Evolutionary conservation across 23 red algal genomes (phyloP), one percentile per base, ranked within the genome.

Genomic region (Chondrus crispus): DNA sequence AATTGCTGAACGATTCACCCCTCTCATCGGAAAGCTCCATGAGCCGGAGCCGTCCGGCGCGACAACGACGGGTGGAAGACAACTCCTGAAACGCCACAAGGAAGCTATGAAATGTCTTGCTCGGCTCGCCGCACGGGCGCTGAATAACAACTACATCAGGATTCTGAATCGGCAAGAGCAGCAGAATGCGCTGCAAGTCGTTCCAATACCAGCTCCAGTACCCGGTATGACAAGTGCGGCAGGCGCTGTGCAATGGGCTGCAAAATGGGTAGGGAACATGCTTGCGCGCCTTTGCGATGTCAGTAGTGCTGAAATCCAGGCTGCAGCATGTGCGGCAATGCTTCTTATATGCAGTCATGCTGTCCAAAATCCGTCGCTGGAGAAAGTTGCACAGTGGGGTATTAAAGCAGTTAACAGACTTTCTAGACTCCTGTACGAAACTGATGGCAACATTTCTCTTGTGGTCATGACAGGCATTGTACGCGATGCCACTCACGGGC

Each of bases 381-480:
- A 87, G 33, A 94, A 79, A 45, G 38, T 82, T 9, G 71, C 71
- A 1, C 48, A 62, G 24, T 94, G 92, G 92, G 92, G 74, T 12
- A 80, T 80, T 30, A 79, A 82, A 47, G 82, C 81, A 32, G 71
- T 85, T 28, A 53, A 70, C 35, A 73, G 55, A 46, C 62, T 94
- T 37, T 70, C 64, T n/a, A 75, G 89, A 8, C 39, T 94, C 46
- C 54, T 81, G 36, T 35, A 57, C 64, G 48, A 81, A 40, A 64
- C 68, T 16, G 72, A 79, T 46, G 51, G 22, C 11, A 22, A 68
- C 19, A 39, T 94, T 22, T 57, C 89, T 11, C 64, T 55, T 2
- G 66, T 92, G 37, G 63, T 92, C 8, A 42, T 74, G 77, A 55
- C 16, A 5, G 77, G 49, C 22, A 16, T 82, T 50, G 89, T 92